Evolutionary conservation across 1,139 yeast species (phyloP), one percentile per base, ranked within the genome.

Genomic region (Torulaspora globosa): DNA sequence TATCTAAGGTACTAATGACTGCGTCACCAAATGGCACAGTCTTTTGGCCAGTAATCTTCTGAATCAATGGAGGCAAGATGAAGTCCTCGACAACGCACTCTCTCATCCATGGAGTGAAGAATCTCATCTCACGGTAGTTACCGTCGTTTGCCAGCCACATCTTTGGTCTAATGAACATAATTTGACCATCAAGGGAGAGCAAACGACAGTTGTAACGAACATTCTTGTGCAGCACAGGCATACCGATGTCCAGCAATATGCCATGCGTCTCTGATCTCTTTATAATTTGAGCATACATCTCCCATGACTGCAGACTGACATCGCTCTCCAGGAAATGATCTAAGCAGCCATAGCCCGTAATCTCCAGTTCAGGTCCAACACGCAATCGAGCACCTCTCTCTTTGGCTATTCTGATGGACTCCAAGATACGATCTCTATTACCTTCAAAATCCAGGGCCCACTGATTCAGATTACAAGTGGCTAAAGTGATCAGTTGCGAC

Each of bases 381-480:
- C 99, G 76, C 46, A 94, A 75, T 30, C 75, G 73, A 0, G 99
- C 95, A 8, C 89, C 88, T 50, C 72, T 75, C 18, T 69, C 66
- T 61, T 90, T 90, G 45, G 98, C 96, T 44, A 78, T 73, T 29
- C 66, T 66, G 59, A 94, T 90, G 50, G 95, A 84, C 60, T 84
- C 82, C 30, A 92, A 62, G 56, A 94, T 92, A 46, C 99, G 73
- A 61, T 89, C 96, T 47, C 96, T 76, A 67, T 94, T 94, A 5
- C 98, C 99, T 66, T 92, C 97, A 68, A 88, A 94, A 68, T 94
- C 99, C 51, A 94, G 74, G 0, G 98, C 96, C 99, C 99, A 94
- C 76, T 94, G 99, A 69, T 94, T 94, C 56, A 94, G 75, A 61
- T 84, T 77, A 64, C 83, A 78, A 2, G 83, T 78, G 1, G 83